These are phyloP conservation scores for Colletotrichum sp. DNA, from an alignment of 2,329 filamentous ascomycete species.

Conservation along the genomic window DNA sequence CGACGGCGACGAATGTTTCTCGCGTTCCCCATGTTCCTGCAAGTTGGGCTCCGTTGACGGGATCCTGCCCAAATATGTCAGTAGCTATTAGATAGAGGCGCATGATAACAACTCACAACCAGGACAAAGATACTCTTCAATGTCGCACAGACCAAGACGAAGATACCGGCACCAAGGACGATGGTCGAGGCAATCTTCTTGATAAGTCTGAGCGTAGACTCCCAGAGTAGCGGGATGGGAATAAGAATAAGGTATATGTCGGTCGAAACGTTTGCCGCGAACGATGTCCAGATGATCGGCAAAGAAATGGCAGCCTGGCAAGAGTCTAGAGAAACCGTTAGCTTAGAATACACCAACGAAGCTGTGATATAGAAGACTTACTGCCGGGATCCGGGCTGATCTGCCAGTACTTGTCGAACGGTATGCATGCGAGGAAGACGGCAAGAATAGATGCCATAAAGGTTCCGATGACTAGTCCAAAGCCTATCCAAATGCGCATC, in stretches of 20 bases:
- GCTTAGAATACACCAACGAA: not conserved
- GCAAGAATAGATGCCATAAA: conserved; percentile 55
- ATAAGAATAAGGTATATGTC: conserved; percentile 65
- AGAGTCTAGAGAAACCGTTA: conserved; percentile 34
- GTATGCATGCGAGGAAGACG: conserved; percentile 57
- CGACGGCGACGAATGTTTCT: conserved; percentile 48
- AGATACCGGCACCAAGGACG: conserved; percentile 43
- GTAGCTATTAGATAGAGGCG: not conserved
- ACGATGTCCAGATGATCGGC: conserved; percentile 56
- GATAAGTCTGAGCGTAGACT: conserved; percentile 35
- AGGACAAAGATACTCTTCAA: conserved; percentile 42
- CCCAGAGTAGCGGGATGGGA: conserved; percentile 57
- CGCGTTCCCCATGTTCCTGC: conserved; percentile 48
- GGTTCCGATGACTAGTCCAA: conserved; percentile 50
- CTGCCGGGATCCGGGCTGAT: conserved; percentile 63
- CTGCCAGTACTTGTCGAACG: conserved; percentile 62
- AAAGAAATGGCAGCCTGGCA: conserved; percentile 57
- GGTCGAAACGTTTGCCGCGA: conserved; percentile 58
- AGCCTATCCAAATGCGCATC: conserved; percentile 54
- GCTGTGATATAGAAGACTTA: conserved; percentile 31
- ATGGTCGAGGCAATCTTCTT: conserved; percentile 43
- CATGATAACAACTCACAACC: conserved; percentile 27
- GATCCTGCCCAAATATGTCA: conserved; percentile 32
- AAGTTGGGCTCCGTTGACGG: conserved; percentile 42
- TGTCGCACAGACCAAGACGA: conserved; percentile 42